These are phyloP conservation scores for Sophora flavescens DNA, from an alignment of 306 rosid genomes.

Conservation along the genomic window DNA sequence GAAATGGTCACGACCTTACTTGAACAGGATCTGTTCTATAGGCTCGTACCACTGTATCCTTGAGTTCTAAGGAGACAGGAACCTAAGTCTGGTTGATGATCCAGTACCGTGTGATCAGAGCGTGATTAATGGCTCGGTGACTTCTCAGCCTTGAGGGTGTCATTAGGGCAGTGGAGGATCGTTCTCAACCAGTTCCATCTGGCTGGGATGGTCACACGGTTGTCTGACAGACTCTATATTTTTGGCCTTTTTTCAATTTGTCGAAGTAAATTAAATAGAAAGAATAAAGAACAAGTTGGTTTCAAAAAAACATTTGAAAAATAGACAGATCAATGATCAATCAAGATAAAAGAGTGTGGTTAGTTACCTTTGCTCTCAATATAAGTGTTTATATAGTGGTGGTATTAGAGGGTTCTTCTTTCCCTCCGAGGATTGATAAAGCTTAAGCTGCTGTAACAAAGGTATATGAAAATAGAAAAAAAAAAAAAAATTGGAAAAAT, in stretches of 20 bases:
- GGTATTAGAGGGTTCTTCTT: no score
- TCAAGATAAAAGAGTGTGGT: no score
- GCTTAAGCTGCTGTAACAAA: no score
- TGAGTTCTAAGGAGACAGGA: slow-evolving; percentile 14
- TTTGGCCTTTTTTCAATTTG: not conserved
- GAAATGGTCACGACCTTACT: not conserved
- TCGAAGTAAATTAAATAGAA: no score
- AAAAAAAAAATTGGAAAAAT: no score
- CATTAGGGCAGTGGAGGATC: not conserved
- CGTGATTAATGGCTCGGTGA: not conserved
- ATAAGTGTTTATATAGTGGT: no score
- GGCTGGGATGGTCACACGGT: not conserved
- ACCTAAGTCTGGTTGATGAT: slow-evolving; percentile 18
- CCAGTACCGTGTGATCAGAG: slow-evolving; percentile 11
- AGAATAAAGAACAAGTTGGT: no score
- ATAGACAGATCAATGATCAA: no score
- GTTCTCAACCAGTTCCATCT: not conserved
- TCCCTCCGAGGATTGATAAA: no score
- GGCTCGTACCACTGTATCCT: slow-evolving; percentile 12
- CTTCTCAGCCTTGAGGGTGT: rapidly evolving
- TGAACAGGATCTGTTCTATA: slow-evolving; percentile 31
- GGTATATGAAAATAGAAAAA: no score
- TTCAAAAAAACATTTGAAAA: no score
- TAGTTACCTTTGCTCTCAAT: no score
- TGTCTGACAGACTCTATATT: not conserved